Evolutionary conservation across 75 land plant species (phyloP).

Genomic region (Selaginella tamariscina): DNA sequence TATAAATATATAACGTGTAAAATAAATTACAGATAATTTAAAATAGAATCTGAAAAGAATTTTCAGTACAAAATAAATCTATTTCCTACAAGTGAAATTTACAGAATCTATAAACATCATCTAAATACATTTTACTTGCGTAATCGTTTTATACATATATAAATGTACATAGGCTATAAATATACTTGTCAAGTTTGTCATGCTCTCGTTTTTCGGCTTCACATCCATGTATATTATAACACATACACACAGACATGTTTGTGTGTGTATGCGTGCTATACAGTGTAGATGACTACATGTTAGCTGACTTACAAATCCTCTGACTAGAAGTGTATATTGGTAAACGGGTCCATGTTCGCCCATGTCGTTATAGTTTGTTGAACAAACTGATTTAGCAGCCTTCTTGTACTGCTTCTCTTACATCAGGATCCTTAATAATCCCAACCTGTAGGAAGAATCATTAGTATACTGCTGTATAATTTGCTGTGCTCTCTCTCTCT

Average conservation of each 20-base stretch:
- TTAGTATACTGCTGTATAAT: neutral
- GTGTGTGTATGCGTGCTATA: no score
- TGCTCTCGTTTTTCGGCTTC: no score
- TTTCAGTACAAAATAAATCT: neutral
- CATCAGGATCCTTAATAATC: constrained; percentile 34
- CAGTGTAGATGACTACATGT: no score
- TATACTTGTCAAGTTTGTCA: no score
- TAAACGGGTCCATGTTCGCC: constrained; percentile 56
- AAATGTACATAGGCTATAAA: no score
- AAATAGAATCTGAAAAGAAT: constrained; percentile 2
- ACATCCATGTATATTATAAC: no score
- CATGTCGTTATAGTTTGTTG: constrained; percentile 36
- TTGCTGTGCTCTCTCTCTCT: neutral
- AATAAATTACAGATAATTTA: constrained; percentile 12
- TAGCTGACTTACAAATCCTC: constrained; percentile 90
- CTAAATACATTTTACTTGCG: no score
- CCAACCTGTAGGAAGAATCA: constrained; percentile 35
- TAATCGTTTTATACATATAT: no score
- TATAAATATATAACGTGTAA: no score
- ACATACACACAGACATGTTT: no score
- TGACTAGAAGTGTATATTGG: constrained; percentile 56
- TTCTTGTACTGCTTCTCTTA: constrained; percentile 40
- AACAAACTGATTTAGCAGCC: constrained; percentile 61
- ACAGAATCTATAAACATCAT: no score
- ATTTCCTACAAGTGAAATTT: no score